Evolutionary conservation across 805 yeast species (phyloP), one percentile per base, ranked within the genome.

Genomic region (Zygoascus bituminiphila): DNA sequence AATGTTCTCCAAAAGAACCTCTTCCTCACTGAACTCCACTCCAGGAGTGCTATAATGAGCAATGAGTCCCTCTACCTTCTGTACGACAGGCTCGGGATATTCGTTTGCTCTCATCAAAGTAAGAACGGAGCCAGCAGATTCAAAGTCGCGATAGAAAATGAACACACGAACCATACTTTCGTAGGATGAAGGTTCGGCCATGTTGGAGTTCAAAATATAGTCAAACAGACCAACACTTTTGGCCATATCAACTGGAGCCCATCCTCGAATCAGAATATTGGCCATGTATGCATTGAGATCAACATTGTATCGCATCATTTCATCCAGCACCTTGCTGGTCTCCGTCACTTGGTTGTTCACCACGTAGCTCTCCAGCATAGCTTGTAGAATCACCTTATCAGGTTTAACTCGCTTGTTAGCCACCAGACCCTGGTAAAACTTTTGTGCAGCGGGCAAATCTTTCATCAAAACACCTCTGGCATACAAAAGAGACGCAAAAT

Each of bases 331-430:
- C n/a, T 45, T 42, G 15, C 54, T 54, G 1, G 68, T 57, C 25
- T 62, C 66, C 2, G 52, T 43, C n/a, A 60, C 57, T 33, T 49
- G 46, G 10, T 59, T 62, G 48, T 67, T 69, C 25, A 58, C 62
- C 14, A 67, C 64, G 47, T 66, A 69, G 1, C 69, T 61, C 51
- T 69, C 72, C 25, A 70, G 49, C 42, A 70, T 49, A 0, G 74
- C 69, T 50, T 64, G 65, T 57, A 68, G 70, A 38, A 71, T 60
- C 33, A 53, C 56, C 47, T 59, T 57, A 50, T 67, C 73, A 2
- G 74, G 73, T 6, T 53, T 52, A 1, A 67, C 61, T 9, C 64
- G 60, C 19, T 58, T 54, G 46, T 58, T 54, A 36, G 54, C 53
- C 20, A 59, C 57, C 26, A 66, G 53, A 9, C 56, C 57, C 2